These are phyloP conservation scores for Lentinula sp. DNA, from an alignment of 768 basidiomycete genomes.

Conservation along the genomic window DNA sequence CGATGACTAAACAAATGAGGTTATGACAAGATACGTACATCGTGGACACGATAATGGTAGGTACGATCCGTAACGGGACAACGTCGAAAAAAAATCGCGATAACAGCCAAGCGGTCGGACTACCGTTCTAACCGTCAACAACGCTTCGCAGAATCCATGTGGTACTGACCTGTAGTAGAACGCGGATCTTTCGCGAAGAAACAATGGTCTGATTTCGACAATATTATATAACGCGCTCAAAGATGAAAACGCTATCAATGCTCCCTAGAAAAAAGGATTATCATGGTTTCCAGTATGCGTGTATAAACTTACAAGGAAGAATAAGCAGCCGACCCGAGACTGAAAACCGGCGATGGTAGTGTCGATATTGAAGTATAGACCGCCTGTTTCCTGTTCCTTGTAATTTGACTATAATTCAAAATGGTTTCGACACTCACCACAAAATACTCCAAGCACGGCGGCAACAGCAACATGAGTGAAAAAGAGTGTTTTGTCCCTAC, in stretches of 20 bases:
- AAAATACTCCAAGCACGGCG: slow-evolving; percentile 76
- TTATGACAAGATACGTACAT: slow-evolving; percentile 45
- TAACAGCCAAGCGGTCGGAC: slow-evolving; percentile 89
- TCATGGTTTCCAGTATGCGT: neutral
- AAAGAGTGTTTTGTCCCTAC: slow-evolving; percentile 77
- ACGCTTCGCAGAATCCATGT: neutral
- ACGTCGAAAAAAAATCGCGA: slow-evolving; percentile 86
- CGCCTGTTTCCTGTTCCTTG: slow-evolving; percentile 39
- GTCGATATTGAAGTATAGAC: slow-evolving; percentile 78
- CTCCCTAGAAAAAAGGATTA: slow-evolving; percentile 45
- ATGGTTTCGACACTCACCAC: slow-evolving; percentile 42
- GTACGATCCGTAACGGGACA: slow-evolving; percentile 81
- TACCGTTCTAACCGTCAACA: neutral
- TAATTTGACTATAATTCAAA: neutral
- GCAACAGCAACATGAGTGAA: slow-evolving; percentile 72
- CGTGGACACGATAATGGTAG: slow-evolving; percentile 80
- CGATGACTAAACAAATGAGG: slow-evolving; percentile 5
- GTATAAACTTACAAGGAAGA: slow-evolving; percentile 67
- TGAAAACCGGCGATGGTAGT: slow-evolving; percentile 90
- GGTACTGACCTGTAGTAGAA: slow-evolving; percentile 71
- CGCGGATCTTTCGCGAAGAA: slow-evolving; percentile 84
- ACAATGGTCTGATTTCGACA: slow-evolving; percentile 77
- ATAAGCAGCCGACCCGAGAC: slow-evolving; percentile 86
- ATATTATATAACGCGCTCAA: slow-evolving; percentile 88
- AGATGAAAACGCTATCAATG: slow-evolving; percentile 86